Evolutionary conservation across 1,139 yeast genomes (phyloP).

Genomic region (Blastobotrys serpentis): DNA sequence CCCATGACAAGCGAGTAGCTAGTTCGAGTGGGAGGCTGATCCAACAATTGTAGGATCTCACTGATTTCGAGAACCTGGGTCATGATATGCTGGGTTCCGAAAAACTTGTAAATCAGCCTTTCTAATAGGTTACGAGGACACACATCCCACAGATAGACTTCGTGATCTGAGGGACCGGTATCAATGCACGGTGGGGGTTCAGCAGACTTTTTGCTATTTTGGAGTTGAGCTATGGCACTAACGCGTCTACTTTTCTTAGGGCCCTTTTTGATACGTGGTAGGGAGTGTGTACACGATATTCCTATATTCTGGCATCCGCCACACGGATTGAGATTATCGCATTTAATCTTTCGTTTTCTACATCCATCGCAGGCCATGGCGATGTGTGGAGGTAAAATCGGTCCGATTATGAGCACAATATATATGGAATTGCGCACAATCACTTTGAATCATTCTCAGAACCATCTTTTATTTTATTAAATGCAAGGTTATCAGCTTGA

Average conservation of each 20-base stretch:
- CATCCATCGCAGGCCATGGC: constrained; percentile 27
- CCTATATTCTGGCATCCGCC: constrained; percentile 17
- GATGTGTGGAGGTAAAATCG: constrained; percentile 4
- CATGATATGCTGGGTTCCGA: constrained; percentile 20
- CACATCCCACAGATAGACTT: constrained; percentile 11
- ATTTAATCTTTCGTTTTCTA: constrained; percentile 24
- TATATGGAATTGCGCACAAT: too few relatives aligned
- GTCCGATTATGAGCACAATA: constrained; percentile 10
- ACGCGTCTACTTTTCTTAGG: constrained; percentile 21
- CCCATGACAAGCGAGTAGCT: constrained; percentile 19
- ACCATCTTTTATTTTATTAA: too few relatives aligned
- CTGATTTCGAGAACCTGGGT: constrained; percentile 20
- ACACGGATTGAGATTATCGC: constrained; percentile 23
- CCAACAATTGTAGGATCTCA: constrained; percentile 15
- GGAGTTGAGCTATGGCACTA: constrained; percentile 21
- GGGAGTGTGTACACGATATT: constrained; percentile 19
- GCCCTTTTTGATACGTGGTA: constrained; percentile 20
- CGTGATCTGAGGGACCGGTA: constrained; percentile 4
- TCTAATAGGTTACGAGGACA: constrained; percentile 14
- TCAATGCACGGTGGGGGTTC: constrained; percentile 2
- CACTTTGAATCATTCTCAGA: too few relatives aligned
- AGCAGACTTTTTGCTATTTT: constrained; percentile 3
- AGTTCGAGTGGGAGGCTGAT: constrained; percentile 15
- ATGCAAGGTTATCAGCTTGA: too few relatives aligned
- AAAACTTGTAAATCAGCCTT: constrained; percentile 18